Percentiles rank a stretch among this genome's conserved stretches.
Conservation (phyloP, 2,329 filamentous ascomycete genomes). For the Fusarium bulbicola region DNA sequence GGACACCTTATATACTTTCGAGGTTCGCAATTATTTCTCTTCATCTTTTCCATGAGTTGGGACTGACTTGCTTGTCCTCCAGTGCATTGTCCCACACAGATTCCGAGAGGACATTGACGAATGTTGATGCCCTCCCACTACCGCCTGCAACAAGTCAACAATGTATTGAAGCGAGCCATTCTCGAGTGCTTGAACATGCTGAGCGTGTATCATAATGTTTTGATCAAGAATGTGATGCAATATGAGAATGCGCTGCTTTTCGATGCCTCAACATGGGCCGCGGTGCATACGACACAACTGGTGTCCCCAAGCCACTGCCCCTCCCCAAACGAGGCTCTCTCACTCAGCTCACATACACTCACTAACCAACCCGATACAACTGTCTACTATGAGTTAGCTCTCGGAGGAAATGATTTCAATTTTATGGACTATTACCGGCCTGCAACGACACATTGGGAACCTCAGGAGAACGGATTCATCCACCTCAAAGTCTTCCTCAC, state of each 20-base stretch:
- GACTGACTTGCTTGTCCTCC: not conserved
- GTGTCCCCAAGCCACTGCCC: not conserved
- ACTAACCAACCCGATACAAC: not conserved
- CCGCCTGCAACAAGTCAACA: not conserved
- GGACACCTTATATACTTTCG: rapidly evolving
- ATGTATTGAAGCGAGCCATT: rapidly evolving
- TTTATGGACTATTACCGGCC: not conserved
- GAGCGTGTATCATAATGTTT: not conserved
- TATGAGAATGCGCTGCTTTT: not conserved
- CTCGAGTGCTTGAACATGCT: not conserved
- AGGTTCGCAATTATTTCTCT: too few species aligned
- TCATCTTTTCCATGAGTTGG: too few species aligned
- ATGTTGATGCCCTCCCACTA: not conserved
- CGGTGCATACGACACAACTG: not conserved
- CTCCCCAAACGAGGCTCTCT: not conserved
- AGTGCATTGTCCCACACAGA: not conserved
- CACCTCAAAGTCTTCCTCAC: not conserved
- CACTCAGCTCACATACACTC: not conserved
- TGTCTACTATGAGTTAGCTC: not conserved
- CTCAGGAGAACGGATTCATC: not conserved
- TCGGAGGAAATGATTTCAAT: not conserved
- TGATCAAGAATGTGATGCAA: not conserved
- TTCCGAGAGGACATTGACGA: not conserved
- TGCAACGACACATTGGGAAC: too few species aligned
- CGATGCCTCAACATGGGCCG: not conserved